phyloP scores from a whole-genome alignment of 1,284 basidiomycete species.

The Ganoderma multipileum region DNA sequence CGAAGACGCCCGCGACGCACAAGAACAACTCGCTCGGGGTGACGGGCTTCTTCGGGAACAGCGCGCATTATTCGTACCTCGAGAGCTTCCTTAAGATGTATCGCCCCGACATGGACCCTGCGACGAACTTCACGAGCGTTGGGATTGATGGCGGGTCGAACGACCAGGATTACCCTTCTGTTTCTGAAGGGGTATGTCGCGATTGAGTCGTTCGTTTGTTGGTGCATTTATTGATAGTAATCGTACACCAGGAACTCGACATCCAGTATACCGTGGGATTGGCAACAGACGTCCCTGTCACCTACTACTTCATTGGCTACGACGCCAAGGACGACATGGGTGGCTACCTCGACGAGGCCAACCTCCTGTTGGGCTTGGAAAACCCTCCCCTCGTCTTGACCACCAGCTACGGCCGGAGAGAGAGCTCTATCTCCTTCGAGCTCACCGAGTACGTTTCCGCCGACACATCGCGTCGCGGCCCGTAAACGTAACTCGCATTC shows the following conservation, averaged over 20 bases:
- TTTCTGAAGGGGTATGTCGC: slow-evolving; percentile 53
- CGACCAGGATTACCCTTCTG: slow-evolving; percentile 43
- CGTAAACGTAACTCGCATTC: background rate
- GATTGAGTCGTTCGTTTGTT: too few species aligned
- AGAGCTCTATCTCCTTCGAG: slow-evolving; percentile 34
- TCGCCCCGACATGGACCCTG: slow-evolving; percentile 53
- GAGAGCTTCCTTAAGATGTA: slow-evolving; percentile 55
- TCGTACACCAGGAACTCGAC: slow-evolving; percentile 50
- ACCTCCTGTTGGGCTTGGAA: slow-evolving; percentile 48
- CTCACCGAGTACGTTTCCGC: slow-evolving; percentile 21
- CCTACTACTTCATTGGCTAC: slow-evolving; percentile 26
- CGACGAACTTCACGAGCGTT: slow-evolving; percentile 42
- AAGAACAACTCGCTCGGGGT: slow-evolving; percentile 57
- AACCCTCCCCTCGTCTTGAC: slow-evolving; percentile 64
- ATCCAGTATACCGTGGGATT: slow-evolving; percentile 67
- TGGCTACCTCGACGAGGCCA: slow-evolving; percentile 26
- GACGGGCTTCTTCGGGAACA: slow-evolving; percentile 61
- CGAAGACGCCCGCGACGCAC: slow-evolving; percentile 51
- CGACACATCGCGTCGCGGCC: background rate
- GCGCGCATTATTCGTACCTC: slow-evolving; percentile 56
- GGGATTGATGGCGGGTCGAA: slow-evolving; percentile 55
- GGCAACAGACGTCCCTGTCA: slow-evolving; percentile 53
- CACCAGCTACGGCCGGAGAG: slow-evolving; percentile 52
- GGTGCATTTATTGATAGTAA: background rate
- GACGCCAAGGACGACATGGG: slow-evolving; percentile 20